Base-by-base conservation (phyloP, 2,329 filamentous ascomycete genomes). In the Apiospora rasikravindrae region DNA sequence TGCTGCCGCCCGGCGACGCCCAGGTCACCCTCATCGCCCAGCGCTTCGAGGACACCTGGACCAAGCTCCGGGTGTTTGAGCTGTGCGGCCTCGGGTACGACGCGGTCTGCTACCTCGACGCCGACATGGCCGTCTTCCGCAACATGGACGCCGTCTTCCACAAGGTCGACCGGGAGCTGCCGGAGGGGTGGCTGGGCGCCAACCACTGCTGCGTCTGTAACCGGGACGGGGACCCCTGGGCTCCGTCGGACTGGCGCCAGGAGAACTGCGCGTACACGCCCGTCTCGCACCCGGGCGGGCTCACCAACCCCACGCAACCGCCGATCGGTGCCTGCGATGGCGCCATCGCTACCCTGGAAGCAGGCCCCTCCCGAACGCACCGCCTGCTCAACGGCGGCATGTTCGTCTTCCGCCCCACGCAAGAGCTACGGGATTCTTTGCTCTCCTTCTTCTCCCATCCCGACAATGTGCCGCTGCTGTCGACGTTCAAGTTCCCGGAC, bases 121-220 rank as follows among this genome's bases (percentile, higher is more conserved):
- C 86, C 11, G 86, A 88, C 73, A 87, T 88, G 82, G 82, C 86
- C 71, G 77, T 87, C 45, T 81, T 82, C 75, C 75, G 75, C 26
- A 82, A 83, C 72, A 84, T 85, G 74, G 84, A 86, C 70, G 77
- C 83, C 2, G 77, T 88, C 13, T 88, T 89, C 77, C 80, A 81
- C 68, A 53, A 51, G 7, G 67, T 66, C n/a, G 37, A 47, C n/a
- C 47, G 73, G 7, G 70, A 77, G 0, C 79, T 87, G 14, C 83
- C 84, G 1, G 72, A 47, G 5, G 79, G 82, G 72, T 85, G 78
- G 83, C 81, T 88, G 49, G 84, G 82, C 53, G 85, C 86, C 14
- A 86, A 84, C 45, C 86, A 88, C 74, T 83, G 84, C 24, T 88
- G 87, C 73, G 83, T 87, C 44, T 88, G 87, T 77, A 88, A 88